phyloP scores from a whole-genome alignment of 148 eudicot species.

The Arctostaphylos glauca region DNA sequence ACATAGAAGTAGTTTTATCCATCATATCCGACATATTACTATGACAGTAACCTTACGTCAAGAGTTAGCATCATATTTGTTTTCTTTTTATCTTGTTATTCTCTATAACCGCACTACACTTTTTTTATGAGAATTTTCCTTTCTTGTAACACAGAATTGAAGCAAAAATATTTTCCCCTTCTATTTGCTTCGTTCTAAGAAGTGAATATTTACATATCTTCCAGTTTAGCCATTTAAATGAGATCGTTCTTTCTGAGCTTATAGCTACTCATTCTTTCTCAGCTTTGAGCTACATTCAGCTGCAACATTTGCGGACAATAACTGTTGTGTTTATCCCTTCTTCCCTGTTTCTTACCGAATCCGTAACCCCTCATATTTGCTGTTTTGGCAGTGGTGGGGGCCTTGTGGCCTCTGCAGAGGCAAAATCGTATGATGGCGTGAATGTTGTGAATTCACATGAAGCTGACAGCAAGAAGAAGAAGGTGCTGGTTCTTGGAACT shows the following conservation, averaged over 20 bases:
- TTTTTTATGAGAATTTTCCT: not conserved
- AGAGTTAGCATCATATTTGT: too few relatives aligned
- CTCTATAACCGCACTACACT: not conserved
- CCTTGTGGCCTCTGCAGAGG: conserved; percentile 16
- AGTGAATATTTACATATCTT: not conserved
- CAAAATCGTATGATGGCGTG: conserved; percentile 5
- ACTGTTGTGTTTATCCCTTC: not conserved
- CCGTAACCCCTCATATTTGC: not conserved
- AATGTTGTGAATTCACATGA: not conserved
- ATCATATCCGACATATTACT: too few relatives aligned
- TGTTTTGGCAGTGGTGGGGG: conserved; percentile 23
- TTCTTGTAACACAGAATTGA: not conserved
- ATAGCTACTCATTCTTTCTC: not conserved
- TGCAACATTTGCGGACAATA: not conserved
- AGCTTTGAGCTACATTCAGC: not conserved
- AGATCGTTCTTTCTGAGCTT: not conserved
- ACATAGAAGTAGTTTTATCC: too few relatives aligned
- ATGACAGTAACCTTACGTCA: too few relatives aligned
- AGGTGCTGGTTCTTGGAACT: conserved; percentile 28
- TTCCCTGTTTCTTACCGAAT: not conserved
- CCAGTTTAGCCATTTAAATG: not conserved
- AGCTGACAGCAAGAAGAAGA: conserved; percentile 22
- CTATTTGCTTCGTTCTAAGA: not conserved
- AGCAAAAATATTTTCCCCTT: not conserved
- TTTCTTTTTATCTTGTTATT: too few relatives aligned